A percentile compares a stretch with the other conserved stretches of the same genome.
These are phyloP conservation scores for Exophiala sp. DNA, from an alignment of 2,329 filamentous ascomycete species.

Conservation along the genomic window DNA sequence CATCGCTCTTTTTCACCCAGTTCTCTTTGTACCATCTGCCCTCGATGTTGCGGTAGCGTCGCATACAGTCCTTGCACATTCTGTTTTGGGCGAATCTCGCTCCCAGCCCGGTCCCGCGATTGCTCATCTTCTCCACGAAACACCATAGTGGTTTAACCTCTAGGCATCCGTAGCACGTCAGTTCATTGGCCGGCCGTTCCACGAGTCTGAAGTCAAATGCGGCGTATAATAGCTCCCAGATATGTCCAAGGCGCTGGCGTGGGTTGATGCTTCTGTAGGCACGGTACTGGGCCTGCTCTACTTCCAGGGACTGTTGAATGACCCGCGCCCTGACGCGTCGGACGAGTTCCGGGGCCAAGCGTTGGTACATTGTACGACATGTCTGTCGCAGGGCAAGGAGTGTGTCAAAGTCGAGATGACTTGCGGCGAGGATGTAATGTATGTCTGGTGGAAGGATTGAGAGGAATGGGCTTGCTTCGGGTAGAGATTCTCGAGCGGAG, in stretches of 20 bases:
- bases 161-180: conserved; percentile 23
- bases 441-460: conserved; percentile 15
- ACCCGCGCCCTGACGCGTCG: conserved; percentile 11
- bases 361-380: conserved; percentile 12
- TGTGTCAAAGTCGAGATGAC: conserved; percentile 19
- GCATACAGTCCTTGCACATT: conserved; percentile 26
- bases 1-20: conserved; percentile 20
- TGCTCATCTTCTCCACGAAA: conserved; percentile 26
- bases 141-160: conserved; percentile 20
- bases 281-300: conserved; percentile 11
- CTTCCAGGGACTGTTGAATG: conserved; percentile 9
- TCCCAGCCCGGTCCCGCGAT: conserved; percentile 18
- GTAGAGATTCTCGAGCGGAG: background rate
- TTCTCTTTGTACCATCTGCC: conserved; percentile 25
- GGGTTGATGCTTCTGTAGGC: conserved; percentile 13
- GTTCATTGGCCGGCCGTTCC: conserved; percentile 17
- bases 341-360: conserved; percentile 12
- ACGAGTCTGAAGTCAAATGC: conserved; percentile 17
- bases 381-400: conserved; percentile 23
- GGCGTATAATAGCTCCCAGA: conserved; percentile 20
- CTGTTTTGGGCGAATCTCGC: conserved; percentile 17
- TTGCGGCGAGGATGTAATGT: conserved; percentile 14
- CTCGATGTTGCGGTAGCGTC: conserved; percentile 19
- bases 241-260: conserved; percentile 6
- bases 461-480: conserved; percentile 13